A percentile compares a stretch with the other conserved stretches of the same genome.
Evolutionary conservation across 1,139 yeast genomes (phyloP).

Genomic region (Suhomyces anneliseae): DNA sequence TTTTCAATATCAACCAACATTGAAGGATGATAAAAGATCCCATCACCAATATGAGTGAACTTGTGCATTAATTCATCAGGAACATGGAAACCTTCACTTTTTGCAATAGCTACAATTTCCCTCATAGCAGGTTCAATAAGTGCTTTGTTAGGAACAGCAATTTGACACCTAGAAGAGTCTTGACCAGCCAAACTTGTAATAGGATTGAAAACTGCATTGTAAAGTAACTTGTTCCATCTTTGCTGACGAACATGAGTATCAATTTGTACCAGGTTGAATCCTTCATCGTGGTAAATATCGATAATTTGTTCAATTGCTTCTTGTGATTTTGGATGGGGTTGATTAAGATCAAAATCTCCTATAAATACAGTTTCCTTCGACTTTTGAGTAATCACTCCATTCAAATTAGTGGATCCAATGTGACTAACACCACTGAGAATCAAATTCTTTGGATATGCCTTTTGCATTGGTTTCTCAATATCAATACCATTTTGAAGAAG

Average conservation of each 20-base stretch:
- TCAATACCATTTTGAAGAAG: conserved; percentile 71
- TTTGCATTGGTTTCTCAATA: conserved; percentile 61
- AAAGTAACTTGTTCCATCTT: conserved; percentile 75
- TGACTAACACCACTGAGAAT: conserved; percentile 68
- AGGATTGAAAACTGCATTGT: conserved; percentile 67
- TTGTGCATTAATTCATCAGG: conserved; percentile 44
- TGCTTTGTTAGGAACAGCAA: conserved; percentile 51
- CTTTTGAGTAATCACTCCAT: conserved; percentile 52
- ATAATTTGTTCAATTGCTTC: conserved; percentile 43
- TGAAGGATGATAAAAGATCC: conserved; percentile 67
- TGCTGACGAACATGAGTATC: conserved; percentile 52
- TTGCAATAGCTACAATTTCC: conserved; percentile 63
- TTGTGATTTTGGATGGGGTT: conserved; percentile 19
- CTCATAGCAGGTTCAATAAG: conserved; percentile 62
- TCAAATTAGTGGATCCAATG: conserved; percentile 61
- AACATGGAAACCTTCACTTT: conserved; percentile 57
- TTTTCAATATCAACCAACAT: conserved; percentile 72
- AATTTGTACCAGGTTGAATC: conserved; percentile 41
- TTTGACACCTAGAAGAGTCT: conserved; percentile 61
- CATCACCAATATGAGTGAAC: conserved; percentile 62
- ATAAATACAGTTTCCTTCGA: conserved; percentile 53
- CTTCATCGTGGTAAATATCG: conserved; percentile 45
- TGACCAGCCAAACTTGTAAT: conserved; percentile 49
- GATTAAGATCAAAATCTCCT: conserved; percentile 47
- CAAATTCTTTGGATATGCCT: conserved; percentile 56